Percentiles rank a stretch among this genome's conserved stretches.
Conservation (phyloP, 2,329 filamentous ascomycete species). For the Immersiporthe knoxdaviesiana region DNA sequence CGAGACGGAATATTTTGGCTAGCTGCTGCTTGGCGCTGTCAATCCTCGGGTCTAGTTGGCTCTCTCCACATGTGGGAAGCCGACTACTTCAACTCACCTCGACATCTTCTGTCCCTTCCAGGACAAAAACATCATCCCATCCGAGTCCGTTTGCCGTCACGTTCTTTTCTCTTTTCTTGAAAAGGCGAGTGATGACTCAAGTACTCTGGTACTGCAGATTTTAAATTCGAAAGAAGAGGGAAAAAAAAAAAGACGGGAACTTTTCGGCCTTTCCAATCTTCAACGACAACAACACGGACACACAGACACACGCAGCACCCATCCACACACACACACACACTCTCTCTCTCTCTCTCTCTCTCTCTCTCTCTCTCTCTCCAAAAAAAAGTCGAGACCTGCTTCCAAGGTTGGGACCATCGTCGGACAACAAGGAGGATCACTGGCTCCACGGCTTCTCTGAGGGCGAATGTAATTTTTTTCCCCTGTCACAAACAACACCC, state of each 20-base stretch:
- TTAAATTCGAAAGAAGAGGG: no score
- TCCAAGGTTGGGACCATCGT: not conserved
- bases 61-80: slow-evolving; percentile 27
- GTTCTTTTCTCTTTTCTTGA: not conserved
- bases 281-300: no score
- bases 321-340: no score
- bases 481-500: not conserved
- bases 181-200: not conserved
- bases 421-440: not conserved
- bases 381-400: no score
- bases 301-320: no score
- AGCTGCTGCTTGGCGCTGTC: slow-evolving; percentile 25
- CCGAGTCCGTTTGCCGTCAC: slow-evolving; percentile 1
- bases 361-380: no score
- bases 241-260: not conserved
- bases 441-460: not conserved
- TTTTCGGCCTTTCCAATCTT: not conserved
- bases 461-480: not conserved
- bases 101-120: slow-evolving; percentile 12
- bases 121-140: slow-evolving; percentile 23
- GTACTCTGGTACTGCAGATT: not conserved
- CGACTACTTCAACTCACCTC: slow-evolving; percentile 26
- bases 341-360: no score
- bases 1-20: slow-evolving; percentile 30
- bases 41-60: slow-evolving; percentile 18